Evolutionary conservation across 1,284 basidiomycete genomes (phyloP), one percentile per base, ranked within the genome.

Genomic region (Abortiporus biennis): DNA sequence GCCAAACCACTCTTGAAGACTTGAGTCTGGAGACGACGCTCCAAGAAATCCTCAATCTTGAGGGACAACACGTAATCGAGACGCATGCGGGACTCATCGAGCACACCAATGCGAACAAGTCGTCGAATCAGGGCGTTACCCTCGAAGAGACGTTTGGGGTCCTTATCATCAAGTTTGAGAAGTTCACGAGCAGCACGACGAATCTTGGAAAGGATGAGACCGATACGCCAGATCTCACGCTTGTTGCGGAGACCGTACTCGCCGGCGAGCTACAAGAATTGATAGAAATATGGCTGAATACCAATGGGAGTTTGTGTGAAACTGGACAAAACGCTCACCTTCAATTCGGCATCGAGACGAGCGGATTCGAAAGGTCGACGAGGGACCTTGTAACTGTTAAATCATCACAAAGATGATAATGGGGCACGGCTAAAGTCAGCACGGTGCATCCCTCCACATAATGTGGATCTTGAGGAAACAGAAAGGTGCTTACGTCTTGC

Each of bases 241-340:
- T 99, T 99, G 90, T 98, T 99, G 70, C 94, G 91, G 62, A 99
- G 91, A 71, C 95, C 95, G 78, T 95, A 99, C 78, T 99, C 96
- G 72, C 95, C 95, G 50, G 93, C 93, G 71, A 98, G 92, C 92
- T 92, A 32, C 33, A 35, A 13, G 9, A 17, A 19, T 9, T 8
- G 9, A 9, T 12, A 35, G 33, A 9, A 35, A 9, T 29, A 29
- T 29, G 9, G 9, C 27, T 29, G 27, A n/a, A n/a, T 29, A n/a
- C 8, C 27, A 8, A 29, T n/a, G 20, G 17, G 20, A 23, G 21
- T 4, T 19, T 6, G 16, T 19, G 23, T 21, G 15, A 38, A 38
- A 16, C 12, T 29, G 15, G 13, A 11, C 11, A 27, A 11, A 31
- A 9, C 33, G 20, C 31, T 35, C 58, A 92, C 90, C 87, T 98